A percentile compares a stretch with the other conserved stretches of the same genome.
Evolutionary conservation across 2,329 filamentous ascomycete genomes (phyloP).

Genomic region (Aciculosporium take): DNA sequence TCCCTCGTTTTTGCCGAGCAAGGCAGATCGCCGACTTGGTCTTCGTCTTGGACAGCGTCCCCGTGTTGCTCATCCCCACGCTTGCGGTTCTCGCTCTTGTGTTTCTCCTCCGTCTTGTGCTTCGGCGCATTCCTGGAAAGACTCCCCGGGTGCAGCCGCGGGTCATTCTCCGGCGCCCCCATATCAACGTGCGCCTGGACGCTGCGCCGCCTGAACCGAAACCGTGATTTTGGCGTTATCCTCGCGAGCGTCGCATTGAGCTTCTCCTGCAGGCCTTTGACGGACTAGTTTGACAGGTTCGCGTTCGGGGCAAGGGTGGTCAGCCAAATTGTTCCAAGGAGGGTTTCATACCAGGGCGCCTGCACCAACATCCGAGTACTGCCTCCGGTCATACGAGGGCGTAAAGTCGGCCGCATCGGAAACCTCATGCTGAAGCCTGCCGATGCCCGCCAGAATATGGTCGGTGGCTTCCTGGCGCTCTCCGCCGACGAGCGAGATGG

Average conservation of each 20-base stretch:
- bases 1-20: slow-evolving; percentile 24
- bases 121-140: slow-evolving; percentile 16
- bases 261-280: slow-evolving; percentile 70
- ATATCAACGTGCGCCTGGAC: slow-evolving; percentile 24
- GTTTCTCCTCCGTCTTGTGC: slow-evolving; percentile 8
- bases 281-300: slow-evolving; percentile 34
- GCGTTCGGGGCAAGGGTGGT: background rate
- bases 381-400: slow-evolving; percentile 78
- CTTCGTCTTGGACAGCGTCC: slow-evolving; percentile 13
- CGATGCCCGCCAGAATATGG: slow-evolving; percentile 64
- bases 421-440: slow-evolving; percentile 68
- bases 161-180: slow-evolving; percentile 28
- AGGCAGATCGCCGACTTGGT: slow-evolving; percentile 25
- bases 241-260: slow-evolving; percentile 54
- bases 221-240: slow-evolving; percentile 62
- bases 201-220: slow-evolving; percentile 52
- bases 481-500: slow-evolving; percentile 46
- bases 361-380: slow-evolving; percentile 57
- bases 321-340: background rate
- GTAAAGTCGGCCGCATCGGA: slow-evolving; percentile 71
- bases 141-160: slow-evolving; percentile 25
- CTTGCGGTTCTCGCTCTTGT: too few relatives aligned
- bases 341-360: background rate
- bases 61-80: slow-evolving; percentile 8
- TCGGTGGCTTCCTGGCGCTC: slow-evolving; percentile 73